Percentiles rank a stretch among this genome's conserved stretches.
These are phyloP conservation scores for Aureobasidium sp. DNA, from an alignment of 2,329 filamentous ascomycete genomes.

Conservation along the genomic window DNA sequence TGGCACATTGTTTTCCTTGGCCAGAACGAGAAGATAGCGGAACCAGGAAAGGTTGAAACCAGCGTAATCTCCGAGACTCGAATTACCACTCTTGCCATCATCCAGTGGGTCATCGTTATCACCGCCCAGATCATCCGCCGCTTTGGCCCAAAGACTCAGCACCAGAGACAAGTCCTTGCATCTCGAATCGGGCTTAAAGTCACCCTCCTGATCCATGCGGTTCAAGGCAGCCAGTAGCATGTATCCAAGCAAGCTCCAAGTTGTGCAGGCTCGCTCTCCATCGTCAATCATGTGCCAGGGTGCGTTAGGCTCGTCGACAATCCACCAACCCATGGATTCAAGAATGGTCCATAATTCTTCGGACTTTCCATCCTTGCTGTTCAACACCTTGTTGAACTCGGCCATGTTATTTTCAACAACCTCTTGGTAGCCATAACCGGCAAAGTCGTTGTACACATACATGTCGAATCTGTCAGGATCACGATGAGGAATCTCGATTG, in stretches of 20 bases:
- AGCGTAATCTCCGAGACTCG: not conserved
- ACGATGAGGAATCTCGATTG: not conserved
- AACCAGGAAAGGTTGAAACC: not conserved
- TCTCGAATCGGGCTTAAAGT: not conserved
- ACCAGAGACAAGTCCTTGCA: constrained; percentile 2
- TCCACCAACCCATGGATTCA: not conserved
- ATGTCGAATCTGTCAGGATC: not conserved
- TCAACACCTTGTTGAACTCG: constrained; percentile 2
- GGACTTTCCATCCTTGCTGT: not conserved
- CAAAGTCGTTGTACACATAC: constrained; percentile 12
- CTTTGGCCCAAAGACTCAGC: not conserved
- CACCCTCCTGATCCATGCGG: constrained; percentile 1
- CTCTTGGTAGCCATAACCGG: constrained; percentile 2
- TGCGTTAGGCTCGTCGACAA: not conserved
- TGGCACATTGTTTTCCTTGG: not conserved
- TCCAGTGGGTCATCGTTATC: not conserved
- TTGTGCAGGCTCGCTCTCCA: not conserved
- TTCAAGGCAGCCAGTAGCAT: not conserved
- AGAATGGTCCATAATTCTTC: constrained; percentile 10
- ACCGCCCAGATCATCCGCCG: not conserved
- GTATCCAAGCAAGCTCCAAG: constrained; percentile 1
- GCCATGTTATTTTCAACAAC: constrained; percentile 6
- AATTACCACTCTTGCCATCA: not conserved
- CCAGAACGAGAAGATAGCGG: constrained; percentile 2
- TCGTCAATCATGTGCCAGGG: constrained; percentile 1